These are phyloP conservation scores for Bathelium albidoporum DNA, from an alignment of 495 filamentous ascomycete species.

Conservation along the genomic window DNA sequence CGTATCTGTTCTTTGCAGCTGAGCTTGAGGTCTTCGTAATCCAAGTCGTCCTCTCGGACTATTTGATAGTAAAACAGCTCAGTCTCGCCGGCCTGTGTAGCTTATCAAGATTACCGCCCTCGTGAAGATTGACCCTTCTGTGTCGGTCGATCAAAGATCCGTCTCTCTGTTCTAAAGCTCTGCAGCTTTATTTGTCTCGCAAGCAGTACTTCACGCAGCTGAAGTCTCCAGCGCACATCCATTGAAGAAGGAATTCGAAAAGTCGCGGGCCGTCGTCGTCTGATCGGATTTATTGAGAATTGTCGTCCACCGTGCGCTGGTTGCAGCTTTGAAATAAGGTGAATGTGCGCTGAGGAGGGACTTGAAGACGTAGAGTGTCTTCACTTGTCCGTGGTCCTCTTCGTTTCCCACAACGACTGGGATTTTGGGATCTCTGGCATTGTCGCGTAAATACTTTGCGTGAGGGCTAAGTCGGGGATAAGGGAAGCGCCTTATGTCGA, in stretches of 20 bases:
- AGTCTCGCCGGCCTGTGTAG: no score
- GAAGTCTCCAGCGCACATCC: slow-evolving; percentile 14
- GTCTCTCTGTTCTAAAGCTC: neutral
- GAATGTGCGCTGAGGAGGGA: slow-evolving; percentile 4
- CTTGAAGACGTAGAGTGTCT: slow-evolving; percentile 8
- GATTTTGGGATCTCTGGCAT: neutral
- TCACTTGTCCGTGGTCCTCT: neutral
- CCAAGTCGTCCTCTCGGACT: no score
- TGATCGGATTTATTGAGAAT: neutral
- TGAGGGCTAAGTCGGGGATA: neutral
- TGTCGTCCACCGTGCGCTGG: slow-evolving; percentile 10
- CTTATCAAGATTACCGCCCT: neutral
- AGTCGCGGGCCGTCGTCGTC: slow-evolving; percentile 5
- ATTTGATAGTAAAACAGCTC: no score
- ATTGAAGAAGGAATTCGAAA: slow-evolving; percentile 12
- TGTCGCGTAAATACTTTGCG: neutral
- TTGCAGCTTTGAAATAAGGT: slow-evolving; percentile 14
- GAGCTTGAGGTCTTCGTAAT: neutral
- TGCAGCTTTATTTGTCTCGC: neutral
- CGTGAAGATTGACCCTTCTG: neutral
- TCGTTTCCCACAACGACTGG: slow-evolving; percentile 14
- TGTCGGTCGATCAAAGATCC: no score
- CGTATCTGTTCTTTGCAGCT: neutral
- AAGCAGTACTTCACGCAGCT: neutral
- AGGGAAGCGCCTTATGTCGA: no score